Conservation (phyloP, 2,329 filamentous ascomycete genomes). For the Nannizzia gypsea region DNA sequence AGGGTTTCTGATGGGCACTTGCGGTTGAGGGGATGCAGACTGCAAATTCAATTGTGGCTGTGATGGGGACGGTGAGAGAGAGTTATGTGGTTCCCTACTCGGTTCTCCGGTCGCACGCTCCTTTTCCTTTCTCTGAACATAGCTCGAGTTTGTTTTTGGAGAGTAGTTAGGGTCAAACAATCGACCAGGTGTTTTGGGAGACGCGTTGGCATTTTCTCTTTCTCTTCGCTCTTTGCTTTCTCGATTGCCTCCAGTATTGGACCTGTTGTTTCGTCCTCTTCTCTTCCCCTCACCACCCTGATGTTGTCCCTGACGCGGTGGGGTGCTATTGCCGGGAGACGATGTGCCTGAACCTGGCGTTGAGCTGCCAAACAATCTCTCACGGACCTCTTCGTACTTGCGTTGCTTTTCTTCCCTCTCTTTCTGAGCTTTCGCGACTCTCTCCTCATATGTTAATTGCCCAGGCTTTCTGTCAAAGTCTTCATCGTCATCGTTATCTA, state of each 20-base stretch:
- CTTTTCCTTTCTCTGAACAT: slow-evolving; percentile 35
- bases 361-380: slow-evolving; percentile 66
- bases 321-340: slow-evolving; percentile 51
- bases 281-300: slow-evolving; percentile 30
- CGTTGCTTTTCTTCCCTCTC: slow-evolving; percentile 83
- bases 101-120: slow-evolving; percentile 7
- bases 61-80: background rate
- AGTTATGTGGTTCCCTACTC: background rate
- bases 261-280: slow-evolving; percentile 31
- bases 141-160: slow-evolving; percentile 48
- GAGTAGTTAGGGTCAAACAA: slow-evolving; percentile 68
- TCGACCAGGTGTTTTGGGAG: slow-evolving; percentile 35
- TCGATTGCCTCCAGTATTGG: slow-evolving; percentile 18
- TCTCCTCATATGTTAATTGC: slow-evolving; percentile 61
- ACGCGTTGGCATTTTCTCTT: slow-evolving; percentile 31
- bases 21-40: slow-evolving; percentile 21
- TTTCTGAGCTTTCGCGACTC: slow-evolving; percentile 61
- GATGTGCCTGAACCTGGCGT: slow-evolving; percentile 36
- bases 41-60: slow-evolving; percentile 7
- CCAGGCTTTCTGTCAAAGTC: slow-evolving; percentile 26
- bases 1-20: slow-evolving; percentile 61
- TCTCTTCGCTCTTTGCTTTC: slow-evolving; percentile 30
- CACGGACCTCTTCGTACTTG: slow-evolving; percentile 77
- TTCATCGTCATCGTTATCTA: background rate
- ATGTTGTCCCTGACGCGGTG: slow-evolving; percentile 37